Conservation (phyloP, 257 asterid species). For the Gynochthodes officinalis region DNA sequence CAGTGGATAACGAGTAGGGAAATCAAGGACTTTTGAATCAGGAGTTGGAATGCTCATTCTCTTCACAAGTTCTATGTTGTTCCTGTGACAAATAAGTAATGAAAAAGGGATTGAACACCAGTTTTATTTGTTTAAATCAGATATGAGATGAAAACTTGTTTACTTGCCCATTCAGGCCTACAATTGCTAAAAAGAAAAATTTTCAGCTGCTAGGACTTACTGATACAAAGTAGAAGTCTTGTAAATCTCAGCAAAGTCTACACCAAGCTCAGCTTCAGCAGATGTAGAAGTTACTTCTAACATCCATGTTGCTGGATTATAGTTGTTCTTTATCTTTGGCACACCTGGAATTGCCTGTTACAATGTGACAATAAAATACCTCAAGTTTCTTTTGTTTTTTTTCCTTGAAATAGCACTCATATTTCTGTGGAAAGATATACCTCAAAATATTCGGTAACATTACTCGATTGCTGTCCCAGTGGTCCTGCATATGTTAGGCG, state of each 20-base stretch:
- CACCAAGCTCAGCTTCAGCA: no score
- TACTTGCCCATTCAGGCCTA: no score
- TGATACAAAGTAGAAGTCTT: conserved; percentile 15
- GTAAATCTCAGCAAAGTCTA: no score
- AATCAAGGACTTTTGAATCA: conserved; percentile 17
- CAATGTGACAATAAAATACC: no score
- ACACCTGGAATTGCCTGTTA: no score
- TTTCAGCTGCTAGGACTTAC: conserved; percentile 27
- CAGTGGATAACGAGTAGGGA: conserved; percentile 17
- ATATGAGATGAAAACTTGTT: background rate
- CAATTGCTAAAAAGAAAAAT: no score
- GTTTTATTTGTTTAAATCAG: background rate
- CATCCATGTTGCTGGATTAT: no score
- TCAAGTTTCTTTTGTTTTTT: no score
- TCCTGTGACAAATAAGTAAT: background rate
- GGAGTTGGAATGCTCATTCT: conserved; percentile 1
- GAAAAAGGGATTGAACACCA: background rate
- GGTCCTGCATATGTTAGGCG: conserved; percentile 28
- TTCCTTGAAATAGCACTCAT: background rate
- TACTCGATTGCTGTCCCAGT: conserved; percentile 16
- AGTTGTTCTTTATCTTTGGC: no score
- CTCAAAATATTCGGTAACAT: conserved; percentile 30
- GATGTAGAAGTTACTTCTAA: no score
- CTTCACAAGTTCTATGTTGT: conserved; percentile 13
- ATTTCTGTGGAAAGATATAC: conserved; percentile 2